phyloP scores from a whole-genome alignment of 2,329 filamentous ascomycete species.

The Boeremia exigua region DNA sequence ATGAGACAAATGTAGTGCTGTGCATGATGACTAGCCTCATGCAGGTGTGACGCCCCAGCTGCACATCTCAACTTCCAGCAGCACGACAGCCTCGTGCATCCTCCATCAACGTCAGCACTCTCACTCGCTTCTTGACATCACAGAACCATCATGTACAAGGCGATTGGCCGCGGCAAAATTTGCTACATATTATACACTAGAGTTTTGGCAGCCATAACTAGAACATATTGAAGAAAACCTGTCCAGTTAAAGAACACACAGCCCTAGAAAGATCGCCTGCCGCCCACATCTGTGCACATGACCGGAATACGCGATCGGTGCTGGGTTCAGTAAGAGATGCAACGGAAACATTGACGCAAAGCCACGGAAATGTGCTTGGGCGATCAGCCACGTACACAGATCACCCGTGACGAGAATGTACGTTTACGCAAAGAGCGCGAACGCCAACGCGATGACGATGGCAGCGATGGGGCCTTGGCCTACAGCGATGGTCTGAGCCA shows the following conservation, averaged over 20 bases:
- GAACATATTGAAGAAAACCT: conserved; percentile 39
- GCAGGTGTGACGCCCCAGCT: neutral
- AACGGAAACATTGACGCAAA: conserved; percentile 24
- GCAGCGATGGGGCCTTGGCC: conserved; percentile 35
- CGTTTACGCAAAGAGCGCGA: conserved; percentile 35
- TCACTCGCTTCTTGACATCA: neutral
- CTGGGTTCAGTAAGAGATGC: conserved; percentile 25
- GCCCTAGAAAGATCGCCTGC: conserved; percentile 28
- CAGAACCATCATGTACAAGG: neutral
- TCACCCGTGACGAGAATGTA: neutral
- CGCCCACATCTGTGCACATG: conserved; percentile 27
- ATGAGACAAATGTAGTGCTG: neutral
- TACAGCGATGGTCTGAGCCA: conserved; percentile 27
- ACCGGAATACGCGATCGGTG: conserved; percentile 21
- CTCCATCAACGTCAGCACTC: neutral
- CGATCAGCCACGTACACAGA: conserved; percentile 6
- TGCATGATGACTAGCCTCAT: neutral
- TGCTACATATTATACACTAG: conserved; percentile 36
- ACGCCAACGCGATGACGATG: conserved; percentile 34
- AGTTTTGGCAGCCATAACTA: conserved; percentile 33
- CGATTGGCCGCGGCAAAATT: conserved; percentile 23
- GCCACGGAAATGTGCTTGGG: conserved; percentile 20
- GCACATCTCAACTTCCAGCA: neutral
- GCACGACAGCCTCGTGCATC: neutral
- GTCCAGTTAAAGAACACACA: conserved; percentile 31